phyloP scores from a whole-genome alignment of 2,329 filamentous ascomycete species.

The Ilyonectria destructans region DNA sequence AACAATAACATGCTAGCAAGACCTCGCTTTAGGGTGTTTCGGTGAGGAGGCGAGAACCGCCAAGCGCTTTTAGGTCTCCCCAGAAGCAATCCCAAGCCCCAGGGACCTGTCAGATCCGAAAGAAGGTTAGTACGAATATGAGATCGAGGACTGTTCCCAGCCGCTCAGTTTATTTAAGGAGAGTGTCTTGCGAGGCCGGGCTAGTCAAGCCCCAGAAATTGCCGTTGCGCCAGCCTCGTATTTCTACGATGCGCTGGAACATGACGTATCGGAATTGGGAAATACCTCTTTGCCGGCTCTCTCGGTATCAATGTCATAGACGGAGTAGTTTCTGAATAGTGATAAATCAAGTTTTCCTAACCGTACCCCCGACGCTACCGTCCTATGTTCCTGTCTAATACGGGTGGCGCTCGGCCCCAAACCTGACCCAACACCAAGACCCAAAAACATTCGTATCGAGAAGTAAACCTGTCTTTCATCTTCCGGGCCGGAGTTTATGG shows the following conservation, averaged over 20 bases:
- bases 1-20: neutral
- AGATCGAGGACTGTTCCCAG: neutral
- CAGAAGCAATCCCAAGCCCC: neutral
- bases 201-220: neutral
- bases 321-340: neutral
- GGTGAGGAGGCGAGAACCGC: neutral
- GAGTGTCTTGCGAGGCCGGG: neutral
- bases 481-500: neutral
- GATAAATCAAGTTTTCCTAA: neutral
- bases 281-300: neutral
- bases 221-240: too few species aligned
- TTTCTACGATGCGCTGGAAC: too few species aligned
- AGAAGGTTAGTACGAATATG: neutral
- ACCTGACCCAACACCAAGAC: neutral
- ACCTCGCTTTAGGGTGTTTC: neutral
- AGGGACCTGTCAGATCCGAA: neutral
- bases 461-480: constrained; percentile 3
- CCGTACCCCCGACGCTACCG: neutral
- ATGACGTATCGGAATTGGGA: too few species aligned
- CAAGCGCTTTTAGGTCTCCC: neutral
- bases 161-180: neutral
- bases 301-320: neutral
- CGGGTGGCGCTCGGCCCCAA: neutral
- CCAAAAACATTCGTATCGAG: neutral
- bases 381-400: neutral